Evolutionary conservation across 1,284 basidiomycete species (phyloP).

Genomic region (Tylopilus orsonianus): DNA sequence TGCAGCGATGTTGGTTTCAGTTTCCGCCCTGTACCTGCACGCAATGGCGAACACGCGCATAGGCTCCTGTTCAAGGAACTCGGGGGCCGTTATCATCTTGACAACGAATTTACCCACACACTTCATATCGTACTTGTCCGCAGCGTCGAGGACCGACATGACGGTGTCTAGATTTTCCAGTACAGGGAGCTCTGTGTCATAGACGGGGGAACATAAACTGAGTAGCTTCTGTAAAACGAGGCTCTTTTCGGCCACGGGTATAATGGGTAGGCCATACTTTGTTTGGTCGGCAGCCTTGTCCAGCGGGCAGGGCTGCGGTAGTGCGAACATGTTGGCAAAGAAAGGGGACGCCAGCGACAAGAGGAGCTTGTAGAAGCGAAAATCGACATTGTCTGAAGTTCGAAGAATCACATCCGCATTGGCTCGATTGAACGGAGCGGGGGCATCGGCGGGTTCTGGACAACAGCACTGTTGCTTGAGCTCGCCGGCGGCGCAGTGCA

Average conservation of each 20-base stretch:
- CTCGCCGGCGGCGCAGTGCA: neutral
- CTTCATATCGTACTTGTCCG: conserved; percentile 40
- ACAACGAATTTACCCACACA: conserved; percentile 35
- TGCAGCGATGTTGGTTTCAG: conserved; percentile 44
- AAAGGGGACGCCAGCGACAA: conserved; percentile 40
- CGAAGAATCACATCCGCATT: conserved; percentile 41
- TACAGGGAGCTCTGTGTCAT: conserved; percentile 28
- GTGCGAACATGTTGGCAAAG: conserved; percentile 43
- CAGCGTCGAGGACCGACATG: conserved; percentile 37
- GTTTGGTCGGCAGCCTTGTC: conserved; percentile 31
- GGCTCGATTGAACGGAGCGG: conserved; percentile 32
- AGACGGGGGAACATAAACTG: conserved; percentile 34
- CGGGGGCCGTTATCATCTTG: conserved; percentile 36
- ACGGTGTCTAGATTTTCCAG: conserved; percentile 32
- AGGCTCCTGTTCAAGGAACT: conserved; percentile 45
- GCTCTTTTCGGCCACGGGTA: conserved; percentile 34
- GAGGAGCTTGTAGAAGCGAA: conserved; percentile 39
- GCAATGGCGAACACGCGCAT: conserved; percentile 54
- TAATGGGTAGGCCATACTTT: conserved; percentile 33
- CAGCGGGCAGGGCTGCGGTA: conserved; percentile 36
- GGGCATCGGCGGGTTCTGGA: conserved; percentile 27
- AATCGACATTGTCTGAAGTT: conserved; percentile 40
- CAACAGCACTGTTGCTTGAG: neutral
- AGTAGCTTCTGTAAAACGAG: conserved; percentile 30
- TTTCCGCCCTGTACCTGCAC: conserved; percentile 43